Percentiles rank a stretch among this genome's conserved stretches.
Evolutionary conservation across 257 asterid species (phyloP).

Genomic region (Plantago ovata): DNA sequence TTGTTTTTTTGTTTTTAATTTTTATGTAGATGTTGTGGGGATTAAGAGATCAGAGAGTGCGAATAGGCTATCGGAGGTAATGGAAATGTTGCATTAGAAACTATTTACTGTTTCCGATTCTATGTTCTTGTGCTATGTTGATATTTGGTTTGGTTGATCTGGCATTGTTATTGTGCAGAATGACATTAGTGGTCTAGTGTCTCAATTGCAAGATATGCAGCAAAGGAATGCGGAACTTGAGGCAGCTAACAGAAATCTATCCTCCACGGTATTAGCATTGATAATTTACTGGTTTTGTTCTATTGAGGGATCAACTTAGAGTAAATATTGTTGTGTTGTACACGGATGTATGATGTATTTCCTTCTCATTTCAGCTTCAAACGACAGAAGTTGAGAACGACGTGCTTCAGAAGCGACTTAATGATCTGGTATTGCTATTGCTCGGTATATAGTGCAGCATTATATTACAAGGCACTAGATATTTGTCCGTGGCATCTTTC

Average conservation of each 20-base stretch:
- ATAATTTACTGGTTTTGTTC: slow-evolving; percentile 8
- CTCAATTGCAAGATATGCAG: slow-evolving; percentile 73
- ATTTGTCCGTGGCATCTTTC: slow-evolving; percentile 10
- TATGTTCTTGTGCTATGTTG: not conserved
- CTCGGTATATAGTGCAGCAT: too few relatives aligned
- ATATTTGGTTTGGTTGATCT: slow-evolving; percentile 1
- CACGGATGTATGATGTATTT: too few relatives aligned
- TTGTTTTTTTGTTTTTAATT: not conserved
- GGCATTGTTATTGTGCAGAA: slow-evolving; percentile 41
- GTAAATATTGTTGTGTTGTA: not conserved
- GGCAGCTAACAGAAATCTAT: slow-evolving; percentile 52
- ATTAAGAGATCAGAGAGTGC: slow-evolving; percentile 76
- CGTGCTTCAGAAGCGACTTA: slow-evolving; percentile 65
- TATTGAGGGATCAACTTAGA: not conserved
- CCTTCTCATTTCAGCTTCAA: slow-evolving; percentile 51
- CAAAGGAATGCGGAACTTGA: slow-evolving; percentile 62
- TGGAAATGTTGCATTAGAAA: not conserved
- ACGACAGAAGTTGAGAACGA: slow-evolving; percentile 53
- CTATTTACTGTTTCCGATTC: not conserved
- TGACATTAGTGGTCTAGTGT: slow-evolving; percentile 77
- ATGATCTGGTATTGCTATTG: slow-evolving; percentile 62
- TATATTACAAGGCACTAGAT: not conserved
- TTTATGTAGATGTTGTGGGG: slow-evolving; percentile 43
- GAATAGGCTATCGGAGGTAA: slow-evolving; percentile 78
- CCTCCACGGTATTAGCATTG: slow-evolving; percentile 45